Evolutionary conservation across 805 yeast genomes (phyloP).

Genomic region (Candida suzukii): DNA sequence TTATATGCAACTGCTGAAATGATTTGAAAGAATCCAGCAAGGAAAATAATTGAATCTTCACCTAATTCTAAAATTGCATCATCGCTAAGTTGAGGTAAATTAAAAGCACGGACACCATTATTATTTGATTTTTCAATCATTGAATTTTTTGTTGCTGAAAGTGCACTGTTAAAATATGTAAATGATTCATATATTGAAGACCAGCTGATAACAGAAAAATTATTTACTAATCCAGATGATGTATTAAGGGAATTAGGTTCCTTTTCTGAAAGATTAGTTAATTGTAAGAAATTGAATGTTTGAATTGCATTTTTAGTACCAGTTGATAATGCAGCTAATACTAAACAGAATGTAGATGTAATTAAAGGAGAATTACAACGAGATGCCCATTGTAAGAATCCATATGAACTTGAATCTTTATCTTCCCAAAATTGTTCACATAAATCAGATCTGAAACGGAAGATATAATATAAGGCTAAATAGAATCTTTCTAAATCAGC

Average conservation of each 20-base stretch:
- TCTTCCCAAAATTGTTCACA: conserved; percentile 65
- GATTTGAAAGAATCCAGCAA: conserved; percentile 68
- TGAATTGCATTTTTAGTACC: conserved; percentile 49
- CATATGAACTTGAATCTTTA: conserved; percentile 57
- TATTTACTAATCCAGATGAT: conserved; percentile 16
- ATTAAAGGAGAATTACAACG: conserved; percentile 70
- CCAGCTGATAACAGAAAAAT: conserved; percentile 28
- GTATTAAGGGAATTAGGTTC: conserved; percentile 6
- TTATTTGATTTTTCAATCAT: not conserved
- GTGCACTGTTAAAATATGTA: conserved; percentile 22
- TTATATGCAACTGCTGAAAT: conserved; percentile 45
- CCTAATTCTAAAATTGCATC: conserved; percentile 48
- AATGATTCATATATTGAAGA: conserved; percentile 27
- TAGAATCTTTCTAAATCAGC: conserved; percentile 88
- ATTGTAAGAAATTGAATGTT: conserved; percentile 41
- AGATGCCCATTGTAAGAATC: conserved; percentile 86
- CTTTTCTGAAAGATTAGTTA: conserved; percentile 15
- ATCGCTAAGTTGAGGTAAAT: conserved; percentile 5
- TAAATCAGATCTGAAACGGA: conserved; percentile 51
- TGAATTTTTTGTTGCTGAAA: conserved; percentile 10
- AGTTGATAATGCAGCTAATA: conserved; percentile 68
- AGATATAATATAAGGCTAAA: conserved; percentile 63
- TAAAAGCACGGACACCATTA: conserved; percentile 1
- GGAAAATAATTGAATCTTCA: conserved; percentile 71
- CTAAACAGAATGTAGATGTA: conserved; percentile 72